Conservation (phyloP, 805 yeast species). For the Huiozyma sinensis region DNA sequence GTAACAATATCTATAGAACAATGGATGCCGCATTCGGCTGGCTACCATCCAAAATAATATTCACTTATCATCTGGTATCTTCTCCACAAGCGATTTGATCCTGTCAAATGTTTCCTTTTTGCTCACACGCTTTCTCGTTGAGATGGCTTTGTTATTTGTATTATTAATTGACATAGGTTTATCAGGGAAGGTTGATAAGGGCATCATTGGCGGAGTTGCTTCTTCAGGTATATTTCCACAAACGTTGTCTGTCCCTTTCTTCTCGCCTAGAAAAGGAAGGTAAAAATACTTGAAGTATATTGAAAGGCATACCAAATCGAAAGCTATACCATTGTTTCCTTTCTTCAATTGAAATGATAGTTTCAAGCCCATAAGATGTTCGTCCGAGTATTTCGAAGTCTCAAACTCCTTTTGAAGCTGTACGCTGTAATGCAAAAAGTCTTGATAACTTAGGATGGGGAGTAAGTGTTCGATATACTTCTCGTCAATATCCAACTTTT, state of each 20-base stretch:
- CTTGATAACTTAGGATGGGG: slow-evolving; percentile 18
- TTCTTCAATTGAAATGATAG: slow-evolving; percentile 23
- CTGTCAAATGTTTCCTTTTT: slow-evolving; percentile 27
- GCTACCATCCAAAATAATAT: too few relatives aligned
- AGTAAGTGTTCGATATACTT: slow-evolving; percentile 19
- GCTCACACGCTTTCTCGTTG: slow-evolving; percentile 23
- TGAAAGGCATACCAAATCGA: slow-evolving; percentile 23
- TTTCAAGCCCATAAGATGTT: slow-evolving; percentile 15
- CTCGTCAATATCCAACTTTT: slow-evolving; percentile 15
- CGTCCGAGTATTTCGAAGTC: slow-evolving; percentile 8
- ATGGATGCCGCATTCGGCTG: too few relatives aligned
- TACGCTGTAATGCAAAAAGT: slow-evolving; percentile 16
- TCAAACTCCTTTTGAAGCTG: slow-evolving; percentile 12
- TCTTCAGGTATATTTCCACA: not conserved
- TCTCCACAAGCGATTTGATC: slow-evolving; percentile 19
- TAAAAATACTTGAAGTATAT: slow-evolving; percentile 24
- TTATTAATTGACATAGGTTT: not conserved
- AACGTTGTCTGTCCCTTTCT: not conserved
- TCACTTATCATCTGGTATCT: slow-evolving; percentile 2
- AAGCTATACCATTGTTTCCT: slow-evolving; percentile 24
- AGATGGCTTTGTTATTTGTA: slow-evolving; percentile 5
- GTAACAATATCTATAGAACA: too few relatives aligned
- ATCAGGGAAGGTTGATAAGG: not conserved
- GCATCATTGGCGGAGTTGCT: not conserved
- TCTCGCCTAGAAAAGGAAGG: slow-evolving; percentile 11